phyloP scores from a whole-genome alignment of 2,329 filamentous ascomycete species.

The Ceratocystis colombiana region DNA sequence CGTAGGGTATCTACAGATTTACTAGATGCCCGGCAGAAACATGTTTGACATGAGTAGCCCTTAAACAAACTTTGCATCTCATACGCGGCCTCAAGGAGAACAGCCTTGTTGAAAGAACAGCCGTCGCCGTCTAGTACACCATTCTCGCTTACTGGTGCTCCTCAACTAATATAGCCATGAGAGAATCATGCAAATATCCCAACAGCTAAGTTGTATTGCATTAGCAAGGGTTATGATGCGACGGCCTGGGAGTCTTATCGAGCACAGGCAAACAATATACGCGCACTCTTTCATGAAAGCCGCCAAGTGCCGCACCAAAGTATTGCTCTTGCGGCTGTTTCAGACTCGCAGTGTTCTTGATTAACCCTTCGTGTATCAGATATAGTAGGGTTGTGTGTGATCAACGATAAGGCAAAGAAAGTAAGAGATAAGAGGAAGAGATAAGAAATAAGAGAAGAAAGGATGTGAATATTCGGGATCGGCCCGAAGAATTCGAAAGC shows the following conservation, averaged over 20 bases:
- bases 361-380: not conserved
- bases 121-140: no score
- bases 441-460: not conserved
- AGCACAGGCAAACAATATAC: not conserved
- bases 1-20: not conserved
- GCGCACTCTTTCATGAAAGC: not conserved
- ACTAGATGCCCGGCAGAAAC: not conserved
- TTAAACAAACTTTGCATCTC: not conserved
- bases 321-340: conserved; percentile 1
- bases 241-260: not conserved
- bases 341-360: not conserved
- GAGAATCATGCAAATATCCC: not conserved
- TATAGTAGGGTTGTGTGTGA: not conserved
- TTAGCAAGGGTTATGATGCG: not conserved
- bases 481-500: not conserved
- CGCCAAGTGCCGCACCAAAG: not conserved
- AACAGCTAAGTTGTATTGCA: not conserved
- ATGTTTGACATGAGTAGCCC: conserved; percentile 1
- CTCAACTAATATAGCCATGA: not conserved
- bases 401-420: no score
- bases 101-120: not conserved
- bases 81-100: not conserved
- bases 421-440: no score
- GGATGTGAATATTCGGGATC: not conserved
- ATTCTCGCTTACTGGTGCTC: not conserved